Percentiles rank a stretch among this genome's conserved stretches.
Evolutionary conservation across 2,329 filamentous ascomycete species (phyloP).

Genomic region (Xylariaceae sp.): DNA sequence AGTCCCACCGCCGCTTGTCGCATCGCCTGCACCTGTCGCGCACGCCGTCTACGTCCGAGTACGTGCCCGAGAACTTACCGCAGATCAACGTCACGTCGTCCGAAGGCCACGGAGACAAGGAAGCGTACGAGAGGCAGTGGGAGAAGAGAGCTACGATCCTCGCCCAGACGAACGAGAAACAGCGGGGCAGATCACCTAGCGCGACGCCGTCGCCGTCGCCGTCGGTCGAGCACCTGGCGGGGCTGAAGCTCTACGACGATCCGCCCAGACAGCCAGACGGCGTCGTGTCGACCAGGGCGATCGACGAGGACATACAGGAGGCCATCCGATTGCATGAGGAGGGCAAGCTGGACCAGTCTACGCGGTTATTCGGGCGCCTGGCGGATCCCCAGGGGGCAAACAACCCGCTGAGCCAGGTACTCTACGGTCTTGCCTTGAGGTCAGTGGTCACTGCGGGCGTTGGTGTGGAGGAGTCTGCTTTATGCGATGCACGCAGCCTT

Average conservation of each 20-base stretch:
- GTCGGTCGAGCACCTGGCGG: slow-evolving; percentile 35
- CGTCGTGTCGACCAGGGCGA: slow-evolving; percentile 53
- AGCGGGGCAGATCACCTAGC: slow-evolving; percentile 41
- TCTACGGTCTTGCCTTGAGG: slow-evolving; percentile 91
- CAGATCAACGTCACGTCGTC: slow-evolving; percentile 59
- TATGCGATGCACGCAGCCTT: slow-evolving; percentile 2
- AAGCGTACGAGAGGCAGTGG: slow-evolving; percentile 72
- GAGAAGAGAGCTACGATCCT: slow-evolving; percentile 91
- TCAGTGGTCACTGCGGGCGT: slow-evolving; percentile 57
- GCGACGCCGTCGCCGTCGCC: slow-evolving; percentile 34
- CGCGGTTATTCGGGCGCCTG: slow-evolving; percentile 80
- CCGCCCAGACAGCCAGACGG: slow-evolving; percentile 18
- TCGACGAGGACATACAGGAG: slow-evolving; percentile 80
- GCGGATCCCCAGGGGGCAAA: slow-evolving; percentile 84
- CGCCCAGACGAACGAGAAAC: slow-evolving; percentile 63
- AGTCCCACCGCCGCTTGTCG: slow-evolving; percentile 57
- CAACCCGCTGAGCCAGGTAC: slow-evolving; percentile 91
- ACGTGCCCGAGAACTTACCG: slow-evolving; percentile 79
- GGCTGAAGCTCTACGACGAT: slow-evolving; percentile 33
- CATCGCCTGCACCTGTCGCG: slow-evolving; percentile 69
- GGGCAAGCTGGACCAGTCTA: slow-evolving; percentile 77
- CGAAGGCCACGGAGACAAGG: slow-evolving; percentile 41
- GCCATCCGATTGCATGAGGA: slow-evolving; percentile 92
- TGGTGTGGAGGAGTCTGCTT: too few relatives aligned
- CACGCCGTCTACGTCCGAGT: slow-evolving; percentile 63